A percentile compares a stretch with the other conserved stretches of the same genome.
phyloP scores from a whole-genome alignment of 495 filamentous ascomycete species.

The Lophiotrema nucula region DNA sequence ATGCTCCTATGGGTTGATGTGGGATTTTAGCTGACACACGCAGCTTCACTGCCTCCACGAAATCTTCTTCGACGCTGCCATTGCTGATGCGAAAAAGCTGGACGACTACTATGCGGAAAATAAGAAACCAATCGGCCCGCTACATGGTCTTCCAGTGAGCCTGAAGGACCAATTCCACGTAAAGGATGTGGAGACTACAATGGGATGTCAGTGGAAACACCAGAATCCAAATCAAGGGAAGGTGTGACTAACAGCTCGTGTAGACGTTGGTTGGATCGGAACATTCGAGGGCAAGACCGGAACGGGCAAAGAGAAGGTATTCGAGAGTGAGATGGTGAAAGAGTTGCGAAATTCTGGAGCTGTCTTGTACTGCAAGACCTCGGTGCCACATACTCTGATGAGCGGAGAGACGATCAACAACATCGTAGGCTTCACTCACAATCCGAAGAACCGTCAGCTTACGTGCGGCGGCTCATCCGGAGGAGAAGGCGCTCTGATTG shows the following conservation, averaged over 20 bases:
- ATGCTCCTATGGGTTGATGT: background rate
- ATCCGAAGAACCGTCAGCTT: slow-evolving; percentile 42
- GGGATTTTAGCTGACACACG: background rate
- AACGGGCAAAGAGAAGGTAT: slow-evolving; percentile 36
- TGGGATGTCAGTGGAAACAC: too few species aligned
- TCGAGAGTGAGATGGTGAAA: slow-evolving; percentile 42
- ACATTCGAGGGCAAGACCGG: slow-evolving; percentile 42
- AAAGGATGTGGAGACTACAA: slow-evolving; percentile 61
- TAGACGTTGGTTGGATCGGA: slow-evolving; percentile 45
- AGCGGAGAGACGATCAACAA: slow-evolving; percentile 57
- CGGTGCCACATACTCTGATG: slow-evolving; percentile 63
- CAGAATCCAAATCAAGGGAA: slow-evolving; percentile 40
- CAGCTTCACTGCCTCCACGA: slow-evolving; percentile 43
- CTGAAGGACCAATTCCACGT: slow-evolving; percentile 73
- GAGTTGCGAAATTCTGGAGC: slow-evolving; percentile 58
- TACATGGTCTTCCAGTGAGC: slow-evolving; percentile 66
- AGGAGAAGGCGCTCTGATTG: slow-evolving; percentile 45
- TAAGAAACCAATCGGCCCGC: slow-evolving; percentile 45
- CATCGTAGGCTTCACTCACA: slow-evolving; percentile 43
- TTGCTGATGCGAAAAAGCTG: slow-evolving; percentile 35
- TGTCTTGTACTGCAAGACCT: slow-evolving; percentile 65
- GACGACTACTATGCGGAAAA: slow-evolving; percentile 40
- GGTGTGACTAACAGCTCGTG: too few species aligned
- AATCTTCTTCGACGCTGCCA: slow-evolving; percentile 42
- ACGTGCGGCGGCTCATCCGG: slow-evolving; percentile 39